These are phyloP conservation scores for Talaromyces sp. DNA, from an alignment of 2,329 filamentous ascomycete genomes.

Conservation along the genomic window DNA sequence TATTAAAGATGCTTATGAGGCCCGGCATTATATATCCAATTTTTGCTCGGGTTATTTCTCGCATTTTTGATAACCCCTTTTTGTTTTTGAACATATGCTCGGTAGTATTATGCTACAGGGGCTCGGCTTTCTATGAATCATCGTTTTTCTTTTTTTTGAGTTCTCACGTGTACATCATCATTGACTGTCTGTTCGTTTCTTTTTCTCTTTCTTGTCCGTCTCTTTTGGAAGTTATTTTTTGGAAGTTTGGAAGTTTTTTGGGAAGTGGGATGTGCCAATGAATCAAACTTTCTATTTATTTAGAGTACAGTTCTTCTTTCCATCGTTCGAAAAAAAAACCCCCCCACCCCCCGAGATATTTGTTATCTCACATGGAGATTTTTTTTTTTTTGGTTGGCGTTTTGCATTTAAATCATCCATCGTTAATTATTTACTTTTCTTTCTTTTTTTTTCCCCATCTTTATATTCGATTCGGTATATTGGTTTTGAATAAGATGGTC, in stretches of 20 bases:
- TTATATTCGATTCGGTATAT: neutral
- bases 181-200: constrained; percentile 2
- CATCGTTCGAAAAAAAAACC: constrained; percentile 2
- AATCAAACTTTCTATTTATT: neutral
- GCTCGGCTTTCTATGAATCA: neutral
- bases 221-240: constrained; percentile 5
- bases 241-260: neutral
- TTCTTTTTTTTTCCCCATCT: neutral
- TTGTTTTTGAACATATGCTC: neutral
- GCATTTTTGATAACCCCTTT: neutral
- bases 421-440: constrained; percentile 4
- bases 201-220: neutral
- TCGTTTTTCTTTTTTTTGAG: constrained; percentile 9
- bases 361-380: neutral
- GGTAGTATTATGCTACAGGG: neutral
- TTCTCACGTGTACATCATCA: constrained; percentile 9
- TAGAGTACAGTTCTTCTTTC: constrained; percentile 3
- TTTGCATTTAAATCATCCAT: neutral
- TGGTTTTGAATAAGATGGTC: neutral
- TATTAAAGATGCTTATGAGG: neutral
- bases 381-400: neutral
- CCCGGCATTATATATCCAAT: neutral
- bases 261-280: neutral
- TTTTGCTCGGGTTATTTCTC: neutral
- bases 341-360: too few relatives aligned